Conservation (phyloP, 352 stramenopile species). For the Globisporangium iwayamae region DNA sequence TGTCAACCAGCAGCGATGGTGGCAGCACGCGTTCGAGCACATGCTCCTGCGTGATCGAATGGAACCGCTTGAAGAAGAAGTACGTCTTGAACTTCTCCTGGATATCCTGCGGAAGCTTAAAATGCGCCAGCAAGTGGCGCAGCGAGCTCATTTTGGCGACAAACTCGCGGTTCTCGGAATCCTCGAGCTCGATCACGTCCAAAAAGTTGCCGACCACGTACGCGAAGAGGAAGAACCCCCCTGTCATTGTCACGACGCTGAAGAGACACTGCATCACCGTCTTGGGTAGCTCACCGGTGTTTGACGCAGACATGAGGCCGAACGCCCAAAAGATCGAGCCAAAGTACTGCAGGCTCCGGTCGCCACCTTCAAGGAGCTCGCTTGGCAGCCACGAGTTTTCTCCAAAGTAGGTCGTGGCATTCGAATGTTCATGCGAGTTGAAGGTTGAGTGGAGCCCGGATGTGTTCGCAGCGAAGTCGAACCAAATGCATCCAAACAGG, state of each 20-base stretch:
- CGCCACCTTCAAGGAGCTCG: slow-evolving; percentile 16
- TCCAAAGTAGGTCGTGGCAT: slow-evolving; percentile 22
- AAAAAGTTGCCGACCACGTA: slow-evolving; percentile 61
- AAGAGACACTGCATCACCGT: slow-evolving; percentile 48
- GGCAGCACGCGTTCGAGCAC: slow-evolving; percentile 49
- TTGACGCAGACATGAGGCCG: slow-evolving; percentile 55
- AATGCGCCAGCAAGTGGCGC: slow-evolving; percentile 47
- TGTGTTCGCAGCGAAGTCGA: slow-evolving; percentile 50
- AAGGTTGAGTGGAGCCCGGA: slow-evolving; percentile 32
- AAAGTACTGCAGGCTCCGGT: slow-evolving; percentile 40
- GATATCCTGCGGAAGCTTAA: slow-evolving; percentile 36
- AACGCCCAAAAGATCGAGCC: slow-evolving; percentile 53
- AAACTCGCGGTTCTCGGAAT: slow-evolving; percentile 59
- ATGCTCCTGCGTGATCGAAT: slow-evolving; percentile 66
- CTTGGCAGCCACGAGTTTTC: slow-evolving; percentile 29
- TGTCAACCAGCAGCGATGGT: slow-evolving; percentile 54
- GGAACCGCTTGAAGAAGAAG: slow-evolving; percentile 67
- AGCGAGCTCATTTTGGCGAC: slow-evolving; percentile 54
- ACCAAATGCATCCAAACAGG: slow-evolving; percentile 56
- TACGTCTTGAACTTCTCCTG: slow-evolving; percentile 62
- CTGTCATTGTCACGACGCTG: slow-evolving; percentile 53
- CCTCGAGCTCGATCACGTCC: slow-evolving; percentile 51
- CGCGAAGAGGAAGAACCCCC: slow-evolving; percentile 55
- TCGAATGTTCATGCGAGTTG: neutral
- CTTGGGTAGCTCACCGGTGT: slow-evolving; percentile 44